Evolutionary conservation across 306 rosid genomes (phyloP), one percentile per base, ranked within the genome.

Genomic region (Aeschynomene evenia): DNA sequence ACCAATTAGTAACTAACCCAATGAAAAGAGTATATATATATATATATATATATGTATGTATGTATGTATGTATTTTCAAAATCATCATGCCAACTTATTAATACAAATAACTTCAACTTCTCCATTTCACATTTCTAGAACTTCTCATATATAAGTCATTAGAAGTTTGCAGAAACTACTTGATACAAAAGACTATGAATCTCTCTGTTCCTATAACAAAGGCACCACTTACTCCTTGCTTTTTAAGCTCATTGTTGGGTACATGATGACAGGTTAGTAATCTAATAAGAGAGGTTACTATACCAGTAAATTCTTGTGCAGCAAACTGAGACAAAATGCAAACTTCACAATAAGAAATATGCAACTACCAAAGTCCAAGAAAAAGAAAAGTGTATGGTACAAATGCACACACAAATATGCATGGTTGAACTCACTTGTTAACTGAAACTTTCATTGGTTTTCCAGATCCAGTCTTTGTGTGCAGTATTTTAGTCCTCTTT

Each of bases 401-500:
- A 69, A 34, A 43, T 0, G 20, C 50, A 43, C 19, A n/a, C 7
- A n/a, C 18, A 0, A 9, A 63, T 20, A 62, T 60, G 37, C 29
- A 52, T 31, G 11, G 28, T 79, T 61, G 26, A 77, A 72, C 91
- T 77, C 80, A 93, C 98, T 88, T 84, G 76, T 88, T 86, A 86
- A 90, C 84, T 48, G 81, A 75, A 42, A 93, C 96, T 68, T 77
- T 86, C 86, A 90, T 77, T 34, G 94, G 89, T 64, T 60, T 43
- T 37, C 77, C 86, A 40, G 98, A 88, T 60, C 98, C 98, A 22
- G 91, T 86, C 79, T 93, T 93, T 48, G 96, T 55, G 55, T 93
- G 98, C 79, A 93, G 76, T 67, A 93, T 85, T 75, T 85, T 88
- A 74, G 79, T 85, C 87, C 97, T 85, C 60, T 93, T 93, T 81